Evolutionary conservation across 352 stramenopile species (phyloP), one percentile per base, ranked within the genome.

Genomic region (Phytophthora colocasiae): DNA sequence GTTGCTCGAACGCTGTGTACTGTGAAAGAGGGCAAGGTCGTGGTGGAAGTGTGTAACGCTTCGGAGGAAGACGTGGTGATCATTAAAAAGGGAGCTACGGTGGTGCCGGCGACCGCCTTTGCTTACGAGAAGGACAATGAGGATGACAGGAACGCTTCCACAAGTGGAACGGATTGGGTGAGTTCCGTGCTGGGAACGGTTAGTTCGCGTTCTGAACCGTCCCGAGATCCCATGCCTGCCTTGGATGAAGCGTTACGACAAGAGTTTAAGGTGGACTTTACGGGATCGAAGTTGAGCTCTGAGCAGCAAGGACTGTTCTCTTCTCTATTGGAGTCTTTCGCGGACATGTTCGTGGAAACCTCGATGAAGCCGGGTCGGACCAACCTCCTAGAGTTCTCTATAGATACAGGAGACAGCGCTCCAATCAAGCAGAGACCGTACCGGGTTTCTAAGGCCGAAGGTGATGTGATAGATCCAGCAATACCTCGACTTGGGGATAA

Each of bases 341-440:
- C 3, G 3, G 40, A 61, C 14, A 47, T 55, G 34, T 57, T 64
- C 34, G 29, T 52, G 12, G 38, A 43, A n/a, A 57, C 45, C 2
- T 52, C 47, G 6, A 46, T 63, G 55, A 58, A 12, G 8, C 51
- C 38, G 7, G 51, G 51, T 4, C 11, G 22, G 5, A 50, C 38
- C 2, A 26, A 58, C 6, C 14, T 58, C n/a, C 15, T 58, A 3
- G 9, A 43, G n/a, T 60, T 49, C 27, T 34, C 9, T 1, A 60
- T 52, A 14, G 52, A 43, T 43, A 64, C 46, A 14, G 39, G 34
- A 26, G 44, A 10, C 4, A 7, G 44, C 2, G 8, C 52, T 7
- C 52, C 40, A 2, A 44, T 60, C 17, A 60, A 60, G 8, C 29
- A 50, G 6, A n/a, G 15, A 1, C 52, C 39, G 4, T 51, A 53